These are phyloP conservation scores for Chytriomyces sp. DNA, from an alignment of 192 early-diverging fungal species.

Conservation along the genomic window DNA sequence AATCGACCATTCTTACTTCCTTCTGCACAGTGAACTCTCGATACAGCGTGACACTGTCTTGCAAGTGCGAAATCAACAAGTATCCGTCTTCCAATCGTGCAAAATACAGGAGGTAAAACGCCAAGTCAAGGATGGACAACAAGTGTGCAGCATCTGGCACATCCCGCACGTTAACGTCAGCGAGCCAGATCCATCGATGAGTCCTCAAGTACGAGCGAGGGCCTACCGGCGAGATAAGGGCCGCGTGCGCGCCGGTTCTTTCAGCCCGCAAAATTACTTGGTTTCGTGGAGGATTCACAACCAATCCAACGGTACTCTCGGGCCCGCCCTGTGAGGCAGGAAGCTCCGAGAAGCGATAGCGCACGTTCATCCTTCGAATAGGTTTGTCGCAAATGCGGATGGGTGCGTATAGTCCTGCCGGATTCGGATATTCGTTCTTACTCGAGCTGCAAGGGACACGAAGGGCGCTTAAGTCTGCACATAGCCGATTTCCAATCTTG, in stretches of 20 bases:
- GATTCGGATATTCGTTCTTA: constrained; percentile 1
- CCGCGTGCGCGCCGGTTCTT: not conserved
- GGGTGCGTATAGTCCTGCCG: constrained; percentile 35
- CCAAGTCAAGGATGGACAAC: constrained; percentile 40
- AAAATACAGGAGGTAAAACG: constrained; percentile 43
- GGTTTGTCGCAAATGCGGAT: constrained; percentile 48
- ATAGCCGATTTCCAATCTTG: constrained; percentile 31
- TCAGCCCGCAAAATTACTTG: constrained; percentile 8
- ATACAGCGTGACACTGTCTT: constrained; percentile 46
- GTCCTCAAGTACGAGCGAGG: constrained; percentile 44
- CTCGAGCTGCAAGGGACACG: constrained; percentile 15
- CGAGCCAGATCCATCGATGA: constrained; percentile 55
- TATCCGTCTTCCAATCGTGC: constrained; percentile 49
- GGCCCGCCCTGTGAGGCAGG: too few relatives aligned
- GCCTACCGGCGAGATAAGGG: constrained; percentile 26
- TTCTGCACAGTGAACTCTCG: constrained; percentile 34
- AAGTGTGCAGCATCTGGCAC: not conserved
- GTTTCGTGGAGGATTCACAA: not conserved
- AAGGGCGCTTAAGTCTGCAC: constrained; percentile 4
- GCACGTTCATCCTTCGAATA: constrained; percentile 35
- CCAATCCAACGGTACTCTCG: too few relatives aligned
- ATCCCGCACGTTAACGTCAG: constrained; percentile 33
- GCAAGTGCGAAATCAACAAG: constrained; percentile 40
- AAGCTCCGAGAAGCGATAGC: constrained; percentile 34
- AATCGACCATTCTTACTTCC: not conserved